These are phyloP conservation scores for Globisporangium abappressorium DNA, from an alignment of 352 stramenopile species.

Conservation along the genomic window DNA sequence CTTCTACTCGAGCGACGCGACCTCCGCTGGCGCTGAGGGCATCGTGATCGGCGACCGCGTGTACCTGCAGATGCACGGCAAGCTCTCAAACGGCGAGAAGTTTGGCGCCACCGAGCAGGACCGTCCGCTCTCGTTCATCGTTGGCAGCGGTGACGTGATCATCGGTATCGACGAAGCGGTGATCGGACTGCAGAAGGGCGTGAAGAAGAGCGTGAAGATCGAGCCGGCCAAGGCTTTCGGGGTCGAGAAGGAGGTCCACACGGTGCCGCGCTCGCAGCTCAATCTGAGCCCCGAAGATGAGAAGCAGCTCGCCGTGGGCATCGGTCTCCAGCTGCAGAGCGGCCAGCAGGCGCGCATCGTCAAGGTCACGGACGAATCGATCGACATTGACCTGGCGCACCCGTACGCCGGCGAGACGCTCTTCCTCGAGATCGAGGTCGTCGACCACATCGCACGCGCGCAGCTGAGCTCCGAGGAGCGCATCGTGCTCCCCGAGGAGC, in stretches of 20 bases:
- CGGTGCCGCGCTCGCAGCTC: conserved; percentile 69
- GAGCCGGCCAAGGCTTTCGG: conserved; percentile 66
- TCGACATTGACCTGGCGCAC: conserved; percentile 76
- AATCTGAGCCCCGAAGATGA: conserved; percentile 69
- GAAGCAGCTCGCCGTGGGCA: conserved; percentile 57
- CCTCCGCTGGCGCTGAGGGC: conserved; percentile 6
- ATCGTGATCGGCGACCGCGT: conserved; percentile 69
- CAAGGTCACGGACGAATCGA: conserved; percentile 58
- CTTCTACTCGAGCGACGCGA: conserved; percentile 25
- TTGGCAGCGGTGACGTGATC: conserved; percentile 68
- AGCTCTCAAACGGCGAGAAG: conserved; percentile 51
- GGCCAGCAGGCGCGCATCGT: conserved; percentile 66
- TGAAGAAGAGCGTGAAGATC: conserved; percentile 63
- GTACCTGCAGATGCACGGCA: conserved; percentile 61
- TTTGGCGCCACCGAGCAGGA: conserved; percentile 51
- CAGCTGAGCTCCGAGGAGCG: conserved; percentile 51
- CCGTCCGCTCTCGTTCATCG: conserved; percentile 64
- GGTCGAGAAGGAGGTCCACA: conserved; percentile 52
- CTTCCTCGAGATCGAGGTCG: conserved; percentile 64
- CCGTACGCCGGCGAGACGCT: conserved; percentile 79
- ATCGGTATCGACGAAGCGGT: conserved; percentile 69
- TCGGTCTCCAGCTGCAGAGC: conserved; percentile 55
- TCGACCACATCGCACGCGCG: conserved; percentile 50
- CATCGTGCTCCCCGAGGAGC: conserved; percentile 70
- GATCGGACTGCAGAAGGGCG: conserved; percentile 60